Percentiles rank a stretch among this genome's conserved stretches.
Conservation (phyloP, 345 rosid genomes). For the Trapa bicornis region DNA sequence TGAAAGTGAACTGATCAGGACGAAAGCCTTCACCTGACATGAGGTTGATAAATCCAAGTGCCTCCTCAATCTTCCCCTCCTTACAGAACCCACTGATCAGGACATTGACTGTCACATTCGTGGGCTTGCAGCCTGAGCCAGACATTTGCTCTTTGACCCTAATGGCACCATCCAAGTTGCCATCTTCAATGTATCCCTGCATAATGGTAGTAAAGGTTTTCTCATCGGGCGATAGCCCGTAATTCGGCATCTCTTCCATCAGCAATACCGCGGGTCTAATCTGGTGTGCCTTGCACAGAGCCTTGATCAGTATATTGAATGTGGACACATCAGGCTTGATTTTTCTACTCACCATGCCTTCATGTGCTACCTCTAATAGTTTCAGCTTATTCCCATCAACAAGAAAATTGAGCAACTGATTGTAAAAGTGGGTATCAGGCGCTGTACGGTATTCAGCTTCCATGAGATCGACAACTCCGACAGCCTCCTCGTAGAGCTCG, state of each 20-base stretch:
- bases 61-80: conserved; percentile 59
- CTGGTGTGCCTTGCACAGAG: conserved; percentile 78
- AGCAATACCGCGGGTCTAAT: conserved; percentile 68
- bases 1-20: conserved; percentile 72
- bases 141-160: conserved; percentile 55
- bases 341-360: conserved; percentile 42
- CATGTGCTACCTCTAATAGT: conserved; percentile 56
- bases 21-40: conserved; percentile 52
- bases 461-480: conserved; percentile 40
- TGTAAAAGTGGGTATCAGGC: conserved; percentile 53
- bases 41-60: conserved; percentile 51
- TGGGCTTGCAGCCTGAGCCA: conserved; percentile 36
- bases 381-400: conserved; percentile 68
- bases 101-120: conserved; percentile 65
- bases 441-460: conserved; percentile 38
- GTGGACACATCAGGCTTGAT: conserved; percentile 71
- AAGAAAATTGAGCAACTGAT: conserved; percentile 62
- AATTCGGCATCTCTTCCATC: conserved; percentile 79
- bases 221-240: conserved; percentile 67
- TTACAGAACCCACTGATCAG: conserved; percentile 80
- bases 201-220: conserved; percentile 73
- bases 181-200: conserved; percentile 81
- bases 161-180: conserved; percentile 63
- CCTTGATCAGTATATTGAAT: conserved; percentile 69
- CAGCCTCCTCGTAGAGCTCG: conserved; percentile 46